Evolutionary conservation across 305 asterid species (phyloP).

Genomic region (Nicotiana rustica): DNA sequence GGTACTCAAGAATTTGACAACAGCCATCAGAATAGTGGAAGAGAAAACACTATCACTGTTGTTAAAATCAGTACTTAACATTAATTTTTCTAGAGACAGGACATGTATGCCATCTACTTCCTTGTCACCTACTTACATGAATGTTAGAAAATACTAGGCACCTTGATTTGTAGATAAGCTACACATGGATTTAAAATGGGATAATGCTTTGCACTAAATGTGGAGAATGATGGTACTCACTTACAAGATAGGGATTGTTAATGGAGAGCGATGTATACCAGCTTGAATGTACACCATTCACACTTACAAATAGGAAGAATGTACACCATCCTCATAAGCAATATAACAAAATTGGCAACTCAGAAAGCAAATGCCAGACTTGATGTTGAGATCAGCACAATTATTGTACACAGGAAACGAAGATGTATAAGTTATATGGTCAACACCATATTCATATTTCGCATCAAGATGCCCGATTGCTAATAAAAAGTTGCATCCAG

Average conservation of each 20-base stretch:
- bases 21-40: background rate
- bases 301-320: background rate
- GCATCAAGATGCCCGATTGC: background rate
- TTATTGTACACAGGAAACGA: background rate
- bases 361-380: background rate
- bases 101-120: background rate
- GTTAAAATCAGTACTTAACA: background rate
- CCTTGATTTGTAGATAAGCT: background rate
- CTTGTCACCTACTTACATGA: slow-evolving; percentile 14
- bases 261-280: background rate
- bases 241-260: slow-evolving; percentile 26
- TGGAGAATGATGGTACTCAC: background rate
- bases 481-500: background rate
- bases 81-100: slow-evolving; percentile 4
- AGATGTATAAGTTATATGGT: slow-evolving; percentile 6
- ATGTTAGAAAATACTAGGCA: slow-evolving; percentile 30
- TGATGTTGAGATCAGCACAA: slow-evolving; percentile 18
- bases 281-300: slow-evolving; percentile 19
- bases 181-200: background rate
- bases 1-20: slow-evolving; percentile 30
- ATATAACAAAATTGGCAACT: background rate
- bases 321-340: background rate
- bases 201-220: background rate
- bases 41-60: background rate
- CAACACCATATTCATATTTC: background rate